These are phyloP conservation scores for Paraleonurus japonicus DNA, from an alignment of 257 asterid genomes.

Conservation along the genomic window DNA sequence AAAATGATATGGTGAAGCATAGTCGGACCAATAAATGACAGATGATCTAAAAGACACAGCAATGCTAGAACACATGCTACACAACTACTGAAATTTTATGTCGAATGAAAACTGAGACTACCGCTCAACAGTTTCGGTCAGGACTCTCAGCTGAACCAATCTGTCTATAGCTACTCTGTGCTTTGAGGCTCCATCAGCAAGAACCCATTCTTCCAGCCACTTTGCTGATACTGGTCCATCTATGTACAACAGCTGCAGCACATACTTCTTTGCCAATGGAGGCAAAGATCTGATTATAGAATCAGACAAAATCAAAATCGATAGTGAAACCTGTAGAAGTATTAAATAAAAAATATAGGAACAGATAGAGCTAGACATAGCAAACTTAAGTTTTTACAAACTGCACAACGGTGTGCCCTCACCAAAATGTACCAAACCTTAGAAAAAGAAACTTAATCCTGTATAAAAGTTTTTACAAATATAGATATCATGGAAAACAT, in stretches of 20 bases:
- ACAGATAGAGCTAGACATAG: conserved; percentile 4
- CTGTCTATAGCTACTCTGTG: conserved; percentile 87
- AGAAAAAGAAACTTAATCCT: not conserved
- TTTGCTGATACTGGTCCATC: conserved; percentile 65
- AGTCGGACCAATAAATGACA: not conserved
- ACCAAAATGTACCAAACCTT: not conserved
- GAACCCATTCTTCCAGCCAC: conserved; percentile 91
- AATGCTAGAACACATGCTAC: not conserved
- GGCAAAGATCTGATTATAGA: conserved; percentile 69
- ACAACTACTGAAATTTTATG: not conserved
- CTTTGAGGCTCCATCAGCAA: conserved; percentile 75
- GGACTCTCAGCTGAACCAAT: conserved; percentile 76
- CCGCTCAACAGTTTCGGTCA: conserved; percentile 87
- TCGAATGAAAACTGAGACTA: conserved; percentile 24
- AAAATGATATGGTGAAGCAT: not conserved
- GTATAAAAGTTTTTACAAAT: not conserved
- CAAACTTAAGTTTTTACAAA: not conserved
- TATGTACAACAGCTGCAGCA: conserved; percentile 67
- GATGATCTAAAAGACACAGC: not conserved
- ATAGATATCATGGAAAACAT: not conserved
- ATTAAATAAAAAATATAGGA: not conserved
- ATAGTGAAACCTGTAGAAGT: not conserved
- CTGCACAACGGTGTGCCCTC: not conserved
- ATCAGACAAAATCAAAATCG: conserved; percentile 10
- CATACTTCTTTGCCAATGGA: conserved; percentile 93